These are phyloP conservation scores for Rhazya stricta DNA, from an alignment of 257 asterid genomes.

Conservation along the genomic window DNA sequence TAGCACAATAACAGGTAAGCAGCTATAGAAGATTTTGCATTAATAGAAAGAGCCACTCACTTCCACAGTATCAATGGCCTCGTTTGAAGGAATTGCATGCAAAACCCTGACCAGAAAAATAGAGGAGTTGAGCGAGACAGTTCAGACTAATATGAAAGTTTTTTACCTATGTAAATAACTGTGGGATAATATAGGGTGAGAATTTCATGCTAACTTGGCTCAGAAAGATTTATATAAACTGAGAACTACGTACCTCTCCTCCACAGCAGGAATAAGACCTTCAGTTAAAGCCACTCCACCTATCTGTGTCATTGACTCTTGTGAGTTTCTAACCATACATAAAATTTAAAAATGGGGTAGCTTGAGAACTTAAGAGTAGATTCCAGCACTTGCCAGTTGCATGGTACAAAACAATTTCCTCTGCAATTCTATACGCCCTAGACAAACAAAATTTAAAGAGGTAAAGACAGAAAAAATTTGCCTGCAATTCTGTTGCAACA, in stretches of 20 bases:
- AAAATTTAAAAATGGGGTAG: neutral
- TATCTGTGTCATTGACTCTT: constrained; percentile 44
- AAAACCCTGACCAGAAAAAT: constrained; percentile 58
- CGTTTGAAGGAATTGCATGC: constrained; percentile 91
- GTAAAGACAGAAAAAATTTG: constrained; percentile 19
- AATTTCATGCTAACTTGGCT: neutral
- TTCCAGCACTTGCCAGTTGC: constrained; percentile 70
- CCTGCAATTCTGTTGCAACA: neutral
- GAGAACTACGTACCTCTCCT: constrained; percentile 66
- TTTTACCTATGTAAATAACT: neutral
- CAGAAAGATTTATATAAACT: constrained; percentile 3
- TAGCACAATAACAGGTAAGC: neutral
- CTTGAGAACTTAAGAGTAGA: neutral
- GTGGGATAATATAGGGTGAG: neutral
- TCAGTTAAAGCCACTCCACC: constrained; percentile 84
- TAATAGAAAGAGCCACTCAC: constrained; percentile 28
- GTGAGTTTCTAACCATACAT: constrained; percentile 15
- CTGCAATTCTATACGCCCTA: constrained; percentile 92
- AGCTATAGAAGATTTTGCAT: neutral
- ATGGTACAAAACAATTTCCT: constrained; percentile 96
- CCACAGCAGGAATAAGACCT: constrained; percentile 88
- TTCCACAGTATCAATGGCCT: constrained; percentile 98
- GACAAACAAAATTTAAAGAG: constrained; percentile 9
- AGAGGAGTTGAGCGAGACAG: neutral
- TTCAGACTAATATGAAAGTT: neutral